Evolutionary conservation across 306 rosid species (phyloP).

Genomic region (Gillenia trifoliata): DNA sequence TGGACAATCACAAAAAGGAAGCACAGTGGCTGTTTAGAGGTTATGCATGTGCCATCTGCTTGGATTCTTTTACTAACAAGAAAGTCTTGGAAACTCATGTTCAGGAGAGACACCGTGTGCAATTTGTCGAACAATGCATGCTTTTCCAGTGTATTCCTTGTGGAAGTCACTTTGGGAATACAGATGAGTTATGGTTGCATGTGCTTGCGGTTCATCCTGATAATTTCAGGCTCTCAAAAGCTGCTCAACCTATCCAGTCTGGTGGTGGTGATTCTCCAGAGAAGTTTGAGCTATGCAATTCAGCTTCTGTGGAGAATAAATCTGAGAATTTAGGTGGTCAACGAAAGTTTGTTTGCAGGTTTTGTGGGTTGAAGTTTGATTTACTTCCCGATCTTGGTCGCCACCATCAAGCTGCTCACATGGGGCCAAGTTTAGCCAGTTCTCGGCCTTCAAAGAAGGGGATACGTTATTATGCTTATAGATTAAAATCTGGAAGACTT

Average conservation of each 20-base stretch:
- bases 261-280: constrained; percentile 47
- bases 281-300: constrained; percentile 46
- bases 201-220: constrained; percentile 67
- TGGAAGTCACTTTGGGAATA: constrained; percentile 84
- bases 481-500: constrained; percentile 87
- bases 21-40: constrained; percentile 99
- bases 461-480: constrained; percentile 74
- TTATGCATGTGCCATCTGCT: constrained; percentile 91
- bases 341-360: constrained; percentile 78
- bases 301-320: constrained; percentile 50
- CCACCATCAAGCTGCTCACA: constrained; percentile 98
- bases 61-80: constrained; percentile 90
- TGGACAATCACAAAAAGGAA: constrained; percentile 94
- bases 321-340: constrained; percentile 47
- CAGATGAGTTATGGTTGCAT: constrained; percentile 84
- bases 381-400: constrained; percentile 97
- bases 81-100: constrained; percentile 90
- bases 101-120: constrained; percentile 93
- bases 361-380: constrained; percentile 95
- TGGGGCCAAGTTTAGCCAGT: constrained; percentile 71
- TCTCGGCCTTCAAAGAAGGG: constrained; percentile 76
- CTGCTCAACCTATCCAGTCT: constrained; percentile 45
- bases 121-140: constrained; percentile 93
- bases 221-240: constrained; percentile 59
- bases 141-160: constrained; percentile 98